phyloP scores from a whole-genome alignment of 2,329 filamentous ascomycete genomes.

The Bertia moriformis region DNA sequence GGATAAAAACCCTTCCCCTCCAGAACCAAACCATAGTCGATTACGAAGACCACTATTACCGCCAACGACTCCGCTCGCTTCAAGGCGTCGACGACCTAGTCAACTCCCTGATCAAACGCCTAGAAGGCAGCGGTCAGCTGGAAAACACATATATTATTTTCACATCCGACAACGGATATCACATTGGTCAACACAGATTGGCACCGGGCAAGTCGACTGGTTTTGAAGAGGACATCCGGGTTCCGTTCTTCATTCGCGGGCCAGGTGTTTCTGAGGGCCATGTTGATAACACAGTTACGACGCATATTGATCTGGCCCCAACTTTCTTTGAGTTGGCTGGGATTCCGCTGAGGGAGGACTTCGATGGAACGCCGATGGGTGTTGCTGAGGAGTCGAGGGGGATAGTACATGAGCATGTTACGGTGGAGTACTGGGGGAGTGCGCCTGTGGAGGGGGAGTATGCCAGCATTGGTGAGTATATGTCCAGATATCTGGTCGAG shows the following conservation, averaged over 20 bases:
- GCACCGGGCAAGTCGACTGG: slow-evolving; percentile 11
- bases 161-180: slow-evolving; percentile 13
- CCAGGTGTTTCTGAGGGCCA: slow-evolving; percentile 9
- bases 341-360: slow-evolving; percentile 6
- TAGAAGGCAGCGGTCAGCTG: slow-evolving; percentile 10
- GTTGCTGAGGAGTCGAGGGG: too few species aligned
- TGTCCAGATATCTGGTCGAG: too few species aligned
- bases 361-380: slow-evolving; percentile 1
- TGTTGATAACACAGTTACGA: slow-evolving; percentile 8
- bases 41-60: slow-evolving; percentile 7
- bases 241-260: slow-evolving; percentile 14
- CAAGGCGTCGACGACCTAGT: slow-evolving; percentile 17
- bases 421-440: not conserved
- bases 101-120: slow-evolving; percentile 12
- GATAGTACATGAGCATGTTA: too few species aligned
- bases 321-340: slow-evolving; percentile 14
- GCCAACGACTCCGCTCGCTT: slow-evolving; percentile 9
- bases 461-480: not conserved
- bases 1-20: slow-evolving; percentile 6
- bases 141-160: slow-evolving; percentile 14
- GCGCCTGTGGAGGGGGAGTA: slow-evolving; percentile 10
- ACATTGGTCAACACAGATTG: slow-evolving; percentile 11
- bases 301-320: slow-evolving; percentile 12
- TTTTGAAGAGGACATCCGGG: slow-evolving; percentile 14
- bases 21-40: slow-evolving; percentile 7